Conservation (phyloP, 2,329 filamentous ascomycete genomes). For the Myriosclerotinia duriaeana region DNA sequence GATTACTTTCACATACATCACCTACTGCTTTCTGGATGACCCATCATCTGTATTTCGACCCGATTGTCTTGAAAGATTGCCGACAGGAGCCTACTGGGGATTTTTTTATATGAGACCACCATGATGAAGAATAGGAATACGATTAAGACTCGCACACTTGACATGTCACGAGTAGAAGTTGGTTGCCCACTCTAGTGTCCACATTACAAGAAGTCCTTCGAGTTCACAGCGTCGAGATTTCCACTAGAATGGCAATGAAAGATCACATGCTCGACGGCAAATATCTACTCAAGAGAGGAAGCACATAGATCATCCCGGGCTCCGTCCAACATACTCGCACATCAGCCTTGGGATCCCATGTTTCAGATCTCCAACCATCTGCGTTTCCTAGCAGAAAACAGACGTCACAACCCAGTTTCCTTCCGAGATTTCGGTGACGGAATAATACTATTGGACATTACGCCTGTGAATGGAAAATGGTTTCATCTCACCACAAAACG, state of each 20-base stretch:
- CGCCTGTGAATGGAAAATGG: constrained; percentile 12
- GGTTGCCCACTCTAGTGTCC: constrained; percentile 45
- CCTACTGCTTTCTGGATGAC: constrained; percentile 46
- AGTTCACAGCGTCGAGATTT: constrained; percentile 43
- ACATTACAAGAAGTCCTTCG: constrained; percentile 47
- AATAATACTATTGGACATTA: constrained; percentile 39
- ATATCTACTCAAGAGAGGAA: constrained; percentile 43
- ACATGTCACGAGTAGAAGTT: constrained; percentile 7
- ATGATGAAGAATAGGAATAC: neutral
- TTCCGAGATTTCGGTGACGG: constrained; percentile 43
- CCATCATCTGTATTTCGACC: constrained; percentile 43
- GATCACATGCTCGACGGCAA: constrained; percentile 40
- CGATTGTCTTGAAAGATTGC: constrained; percentile 36
- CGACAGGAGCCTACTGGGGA: constrained; percentile 30
- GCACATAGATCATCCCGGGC: constrained; percentile 42
- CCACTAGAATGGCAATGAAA: constrained; percentile 42
- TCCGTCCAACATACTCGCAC: constrained; percentile 38
- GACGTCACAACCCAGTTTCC: constrained; percentile 34
- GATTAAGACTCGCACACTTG: neutral
- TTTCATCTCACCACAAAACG: neutral
- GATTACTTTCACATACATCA: constrained; percentile 44
- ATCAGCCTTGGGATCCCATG: constrained; percentile 40
- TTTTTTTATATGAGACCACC: neutral
- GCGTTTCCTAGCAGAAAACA: constrained; percentile 38
- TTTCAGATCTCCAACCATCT: constrained; percentile 40